These are phyloP conservation scores for Aquilaria yunnanensis DNA, from an alignment of 345 rosid species.

Conservation along the genomic window DNA sequence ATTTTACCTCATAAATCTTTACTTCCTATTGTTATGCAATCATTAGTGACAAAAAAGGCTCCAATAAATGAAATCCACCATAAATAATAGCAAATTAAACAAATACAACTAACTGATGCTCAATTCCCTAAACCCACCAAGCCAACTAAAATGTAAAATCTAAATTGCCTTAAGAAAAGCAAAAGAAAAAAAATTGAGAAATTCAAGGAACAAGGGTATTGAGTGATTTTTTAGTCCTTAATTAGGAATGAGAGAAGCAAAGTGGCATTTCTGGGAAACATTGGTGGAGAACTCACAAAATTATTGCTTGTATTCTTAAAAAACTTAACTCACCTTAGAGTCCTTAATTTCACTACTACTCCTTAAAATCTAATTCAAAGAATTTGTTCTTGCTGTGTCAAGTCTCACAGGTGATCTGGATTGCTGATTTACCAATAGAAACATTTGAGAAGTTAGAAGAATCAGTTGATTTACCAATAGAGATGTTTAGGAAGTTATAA, in stretches of 20 bases:
- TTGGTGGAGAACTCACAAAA: constrained; percentile 88
- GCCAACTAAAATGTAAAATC: too few species aligned
- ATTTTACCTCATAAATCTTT: constrained; percentile 50
- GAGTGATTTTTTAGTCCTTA: constrained; percentile 25
- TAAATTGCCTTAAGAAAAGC: neutral
- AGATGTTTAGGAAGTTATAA: neutral
- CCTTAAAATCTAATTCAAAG: too few species aligned
- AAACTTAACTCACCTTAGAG: constrained; percentile 73
- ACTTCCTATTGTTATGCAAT: constrained; percentile 55
- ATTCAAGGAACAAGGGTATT: neutral
- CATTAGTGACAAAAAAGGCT: neutral
- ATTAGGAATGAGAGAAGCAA: constrained; percentile 45
- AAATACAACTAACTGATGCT: too few species aligned
- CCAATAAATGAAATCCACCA: neutral
- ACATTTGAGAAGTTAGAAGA: too few species aligned
- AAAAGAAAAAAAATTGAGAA: neutral
- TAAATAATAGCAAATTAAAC: too few species aligned
- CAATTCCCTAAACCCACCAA: too few species aligned
- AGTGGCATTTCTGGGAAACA: constrained; percentile 70
- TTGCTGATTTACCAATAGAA: neutral
- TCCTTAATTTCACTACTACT: neutral
- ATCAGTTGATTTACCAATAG: too few species aligned
- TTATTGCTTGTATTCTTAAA: constrained; percentile 85
- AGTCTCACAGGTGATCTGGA: too few species aligned
- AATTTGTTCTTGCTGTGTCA: too few species aligned